Percentiles rank a stretch among this genome's conserved stretches.
Evolutionary conservation across 192 early-diverging fungal genomes (phyloP).

Genomic region (Entophlyctis helioformis): DNA sequence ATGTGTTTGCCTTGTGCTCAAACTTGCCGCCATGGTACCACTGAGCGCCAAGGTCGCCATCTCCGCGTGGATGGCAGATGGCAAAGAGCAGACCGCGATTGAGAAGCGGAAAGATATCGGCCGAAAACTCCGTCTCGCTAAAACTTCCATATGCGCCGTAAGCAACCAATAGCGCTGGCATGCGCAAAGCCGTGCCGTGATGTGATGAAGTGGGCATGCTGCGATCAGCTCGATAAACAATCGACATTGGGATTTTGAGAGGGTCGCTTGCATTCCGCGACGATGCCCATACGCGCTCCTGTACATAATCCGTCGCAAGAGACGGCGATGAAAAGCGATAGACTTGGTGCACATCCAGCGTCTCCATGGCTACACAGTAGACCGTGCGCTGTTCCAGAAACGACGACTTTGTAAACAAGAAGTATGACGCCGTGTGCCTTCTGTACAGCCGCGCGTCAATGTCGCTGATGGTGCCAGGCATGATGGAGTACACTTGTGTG

Average conservation of each 20-base stretch:
- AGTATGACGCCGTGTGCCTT: slow-evolving; percentile 1
- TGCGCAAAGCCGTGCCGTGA: too few species aligned
- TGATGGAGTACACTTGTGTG: slow-evolving; percentile 5
- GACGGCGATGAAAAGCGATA: too few species aligned
- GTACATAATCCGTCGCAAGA: too few species aligned
- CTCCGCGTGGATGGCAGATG: slow-evolving; percentile 33
- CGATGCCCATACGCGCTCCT: too few species aligned
- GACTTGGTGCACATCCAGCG: too few species aligned
- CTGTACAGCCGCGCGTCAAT: slow-evolving; percentile 14
- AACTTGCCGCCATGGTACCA: slow-evolving; percentile 28
- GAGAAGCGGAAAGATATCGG: slow-evolving; percentile 16
- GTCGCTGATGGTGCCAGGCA: slow-evolving; percentile 14
- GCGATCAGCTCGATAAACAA: too few species aligned
- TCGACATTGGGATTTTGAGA: too few species aligned
- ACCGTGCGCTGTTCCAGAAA: slow-evolving; percentile 4
- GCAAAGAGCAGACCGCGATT: slow-evolving; percentile 16
- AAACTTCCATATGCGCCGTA: slow-evolving; percentile 35
- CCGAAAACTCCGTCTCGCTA: slow-evolving; percentile 12
- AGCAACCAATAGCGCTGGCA: slow-evolving; percentile 13
- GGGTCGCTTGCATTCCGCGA: too few species aligned
- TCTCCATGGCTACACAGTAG: slow-evolving; percentile 2
- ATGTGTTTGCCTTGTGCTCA: slow-evolving; percentile 19
- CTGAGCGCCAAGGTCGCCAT: slow-evolving; percentile 20
- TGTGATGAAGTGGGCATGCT: too few species aligned
- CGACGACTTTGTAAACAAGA: slow-evolving; percentile 18